Base-by-base conservation (phyloP, 805 yeast genomes). In the Candida adriatica region DNA sequence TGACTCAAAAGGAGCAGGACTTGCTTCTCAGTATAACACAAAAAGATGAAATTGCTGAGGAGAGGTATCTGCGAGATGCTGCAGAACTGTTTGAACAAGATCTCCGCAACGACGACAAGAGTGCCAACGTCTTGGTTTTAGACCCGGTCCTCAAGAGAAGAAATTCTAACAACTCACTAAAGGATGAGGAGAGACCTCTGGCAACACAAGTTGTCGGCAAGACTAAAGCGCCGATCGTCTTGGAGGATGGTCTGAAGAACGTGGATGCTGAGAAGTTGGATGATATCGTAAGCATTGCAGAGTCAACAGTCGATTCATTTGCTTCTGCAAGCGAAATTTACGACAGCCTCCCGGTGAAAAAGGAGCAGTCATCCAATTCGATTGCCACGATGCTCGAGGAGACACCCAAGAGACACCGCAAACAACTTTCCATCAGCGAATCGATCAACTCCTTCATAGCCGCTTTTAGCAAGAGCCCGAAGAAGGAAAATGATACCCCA, bases 31-130 rank as follows among this genome's bases (percentile, higher is more conserved):
- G 42, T n/a, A 41, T 52, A 16, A 45, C 42, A 24, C 38, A 31
- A 16, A 43, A 42, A 18, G 27, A 31, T 6, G 45, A 44, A 13
- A 19, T 47, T 1, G 50, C 46, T 2, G 41, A 48, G 16, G 64
- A 59, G 15, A 38, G 47, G 19, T 36, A 33, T 6, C 37, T 55
- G 25, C 46, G 48, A 20, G 56, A 51, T 23, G 51, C 60, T 10
- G 46, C 59, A 16, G 55, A 49, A 8, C 24, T 58, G 33, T 59
- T 56, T 41, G 62, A 56, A 22, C 35, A 49, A 3, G 55, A 61
- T 36, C 30, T 58, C 7, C 48, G 60, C 31, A 60, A 61, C 29
- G 54, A 51, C 9, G 52, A 49, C 25, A 31, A 32, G 15, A 35
- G 38, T 6, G 26, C 46, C 0, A 42, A 36, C 5, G 35, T 34